Evolutionary conservation across 2,329 filamentous ascomycete genomes (phyloP), one percentile per base, ranked within the genome.

Genomic region (Penicillium italicum): DNA sequence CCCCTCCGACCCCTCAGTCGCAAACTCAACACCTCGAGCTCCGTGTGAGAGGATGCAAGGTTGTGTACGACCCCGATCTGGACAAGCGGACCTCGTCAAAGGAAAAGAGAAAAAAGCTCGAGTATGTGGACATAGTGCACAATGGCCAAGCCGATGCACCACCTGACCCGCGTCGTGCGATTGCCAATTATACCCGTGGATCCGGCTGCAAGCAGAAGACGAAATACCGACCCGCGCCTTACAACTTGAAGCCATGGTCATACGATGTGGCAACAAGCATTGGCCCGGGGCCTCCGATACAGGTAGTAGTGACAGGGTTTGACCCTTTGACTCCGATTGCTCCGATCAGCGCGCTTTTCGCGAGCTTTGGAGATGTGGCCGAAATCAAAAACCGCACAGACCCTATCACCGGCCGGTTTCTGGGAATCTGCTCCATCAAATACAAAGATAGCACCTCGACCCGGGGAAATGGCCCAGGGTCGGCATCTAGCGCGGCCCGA

Each of bases 291-390:
- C 93, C 93, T 14, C 90, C 94, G 2, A 91, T 89, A 2, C 91
- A 96, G 71, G 85, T 99, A 46, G 87, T 97, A 4, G 91, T 97
- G 20, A 92, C 87, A n/a, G 91, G 91, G n/a, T 97, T 97, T 71
- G 94, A 97, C 73, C 92, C 93, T 7, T 79, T 97, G 61, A 87
- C 89, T 38, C 84, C 90, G 12, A 90, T 96, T 37, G 69, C 71
- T 48, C 71, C 67, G 11, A 74, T 74, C 53, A 74, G 57, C 42
- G 70, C 72, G 5, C 63, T 74, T 16, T 74, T 74, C 54, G 71
- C 72, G n/a, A 74, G 72, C 48, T 75, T 76, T 64, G 74, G 73
- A 50, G 90, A 96, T 56, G 92, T 99, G 60, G 88, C 88, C 42
- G 89, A 92, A 68, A 88, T 95, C 65, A 91, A 90, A 68, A 97